Conservation (phyloP, 1,139 yeast genomes). For the Yamadazyma jaroonii region DNA sequence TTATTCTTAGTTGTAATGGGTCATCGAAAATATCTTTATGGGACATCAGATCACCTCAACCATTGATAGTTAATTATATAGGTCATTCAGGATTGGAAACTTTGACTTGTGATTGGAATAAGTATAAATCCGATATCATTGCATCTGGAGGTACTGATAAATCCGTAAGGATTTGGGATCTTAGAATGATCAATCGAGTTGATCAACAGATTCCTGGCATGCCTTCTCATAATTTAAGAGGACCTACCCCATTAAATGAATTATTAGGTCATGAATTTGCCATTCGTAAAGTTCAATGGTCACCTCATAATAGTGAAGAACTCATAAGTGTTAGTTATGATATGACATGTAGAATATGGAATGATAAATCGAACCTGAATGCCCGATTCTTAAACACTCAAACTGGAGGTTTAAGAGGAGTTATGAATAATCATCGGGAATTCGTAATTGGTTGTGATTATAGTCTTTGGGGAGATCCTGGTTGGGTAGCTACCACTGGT, state of each 20-base stretch:
- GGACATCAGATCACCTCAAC: constrained; percentile 73
- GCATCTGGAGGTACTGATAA: constrained; percentile 93
- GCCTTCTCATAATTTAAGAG: constrained; percentile 45
- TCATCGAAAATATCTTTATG: constrained; percentile 76
- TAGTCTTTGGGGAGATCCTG: constrained; percentile 95
- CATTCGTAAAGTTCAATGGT: constrained; percentile 78
- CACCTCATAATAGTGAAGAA: constrained; percentile 77
- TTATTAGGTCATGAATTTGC: constrained; percentile 89
- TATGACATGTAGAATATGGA: constrained; percentile 89
- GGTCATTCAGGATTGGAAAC: constrained; percentile 84
- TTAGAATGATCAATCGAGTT: constrained; percentile 59
- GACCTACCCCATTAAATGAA: constrained; percentile 74
- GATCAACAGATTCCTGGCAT: constrained; percentile 29
- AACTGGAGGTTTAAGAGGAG: constrained; percentile 46
- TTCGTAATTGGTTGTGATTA: constrained; percentile 95
- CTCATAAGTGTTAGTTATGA: constrained; percentile 82
- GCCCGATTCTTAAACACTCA: constrained; percentile 43
- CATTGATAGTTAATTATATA: constrained; percentile 58
- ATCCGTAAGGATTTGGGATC: constrained; percentile 81
- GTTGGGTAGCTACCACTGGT: constrained; percentile 92
- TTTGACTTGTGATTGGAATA: constrained; percentile 84
- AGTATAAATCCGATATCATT: constrained; percentile 72
- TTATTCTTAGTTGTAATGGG: constrained; percentile 74
- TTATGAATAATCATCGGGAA: constrained; percentile 75
- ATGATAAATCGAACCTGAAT: constrained; percentile 58